Evolutionary conservation across 1,284 basidiomycete genomes (phyloP).

Genomic region (Erythrobasidium hasegawianum): DNA sequence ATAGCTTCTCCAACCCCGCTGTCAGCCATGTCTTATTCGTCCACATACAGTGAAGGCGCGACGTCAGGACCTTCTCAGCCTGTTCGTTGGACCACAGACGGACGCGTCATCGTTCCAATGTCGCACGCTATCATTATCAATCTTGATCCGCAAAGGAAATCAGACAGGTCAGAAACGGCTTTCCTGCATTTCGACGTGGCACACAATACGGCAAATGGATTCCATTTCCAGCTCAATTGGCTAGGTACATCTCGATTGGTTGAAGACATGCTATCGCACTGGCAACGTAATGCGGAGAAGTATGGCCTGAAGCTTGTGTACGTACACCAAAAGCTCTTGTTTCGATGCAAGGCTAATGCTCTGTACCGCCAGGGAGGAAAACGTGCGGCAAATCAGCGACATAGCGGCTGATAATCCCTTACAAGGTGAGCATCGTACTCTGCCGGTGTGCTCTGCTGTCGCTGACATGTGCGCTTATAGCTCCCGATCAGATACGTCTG

Average conservation of each 20-base stretch:
- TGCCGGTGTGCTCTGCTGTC: too few species aligned
- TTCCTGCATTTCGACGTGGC: slow-evolving; percentile 86
- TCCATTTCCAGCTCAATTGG: slow-evolving; percentile 97
- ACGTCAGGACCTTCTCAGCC: neutral
- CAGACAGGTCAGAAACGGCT: slow-evolving; percentile 79
- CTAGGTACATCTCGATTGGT: slow-evolving; percentile 92
- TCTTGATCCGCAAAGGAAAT: slow-evolving; percentile 69
- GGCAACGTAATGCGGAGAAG: slow-evolving; percentile 78
- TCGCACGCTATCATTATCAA: slow-evolving; percentile 84
- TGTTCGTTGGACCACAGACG: slow-evolving; percentile 16
- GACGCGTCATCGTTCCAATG: slow-evolving; percentile 48
- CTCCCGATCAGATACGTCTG: slow-evolving; percentile 55
- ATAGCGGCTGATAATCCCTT: slow-evolving; percentile 73
- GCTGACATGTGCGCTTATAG: slow-evolving; percentile 63
- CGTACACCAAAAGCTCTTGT: slow-evolving; percentile 49
- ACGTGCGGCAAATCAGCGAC: slow-evolving; percentile 76
- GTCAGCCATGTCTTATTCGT: neutral
- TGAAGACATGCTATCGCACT: slow-evolving; percentile 79
- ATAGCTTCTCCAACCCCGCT: neutral
- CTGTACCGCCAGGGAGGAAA: slow-evolving; percentile 51
- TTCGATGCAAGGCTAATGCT: neutral
- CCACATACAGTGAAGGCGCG: slow-evolving; percentile 1
- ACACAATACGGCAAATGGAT: slow-evolving; percentile 83
- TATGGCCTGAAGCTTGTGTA: slow-evolving; percentile 91
- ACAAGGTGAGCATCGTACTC: too few species aligned